Conservation (phyloP, 169 alveolate species). For the Eimeria acervulina region DNA sequence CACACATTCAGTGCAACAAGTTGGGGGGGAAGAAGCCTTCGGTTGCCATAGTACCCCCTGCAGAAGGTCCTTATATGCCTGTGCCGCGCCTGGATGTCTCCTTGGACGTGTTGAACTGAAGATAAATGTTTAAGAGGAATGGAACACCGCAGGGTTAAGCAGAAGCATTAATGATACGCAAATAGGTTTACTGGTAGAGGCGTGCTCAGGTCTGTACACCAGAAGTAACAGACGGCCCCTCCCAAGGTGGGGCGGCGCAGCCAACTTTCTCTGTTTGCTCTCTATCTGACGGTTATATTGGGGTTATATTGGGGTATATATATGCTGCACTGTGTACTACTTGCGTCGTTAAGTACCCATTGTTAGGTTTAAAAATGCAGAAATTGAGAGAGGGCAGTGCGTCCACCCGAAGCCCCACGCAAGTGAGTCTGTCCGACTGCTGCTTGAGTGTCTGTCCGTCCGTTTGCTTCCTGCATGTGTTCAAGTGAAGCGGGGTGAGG, state of each 20-base stretch:
- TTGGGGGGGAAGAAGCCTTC: neutral
- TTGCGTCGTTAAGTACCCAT: neutral
- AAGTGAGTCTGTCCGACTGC: constrained; percentile 2
- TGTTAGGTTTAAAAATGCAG: neutral
- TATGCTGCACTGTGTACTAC: neutral
- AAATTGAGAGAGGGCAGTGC: neutral
- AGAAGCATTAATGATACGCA: neutral
- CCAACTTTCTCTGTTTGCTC: neutral
- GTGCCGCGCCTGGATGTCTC: neutral
- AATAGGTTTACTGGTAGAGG: neutral
- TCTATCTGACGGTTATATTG: neutral
- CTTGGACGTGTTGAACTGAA: neutral
- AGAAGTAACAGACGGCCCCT: neutral
- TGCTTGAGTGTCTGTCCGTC: neutral
- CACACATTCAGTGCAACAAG: neutral
- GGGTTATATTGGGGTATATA: neutral
- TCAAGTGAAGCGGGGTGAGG: neutral
- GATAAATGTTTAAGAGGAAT: neutral
- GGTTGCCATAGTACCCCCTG: neutral
- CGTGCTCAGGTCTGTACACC: neutral
- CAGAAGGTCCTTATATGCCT: neutral
- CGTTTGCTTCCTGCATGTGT: neutral
- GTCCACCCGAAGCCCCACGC: neutral
- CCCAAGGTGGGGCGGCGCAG: neutral
- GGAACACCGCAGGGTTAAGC: neutral